Evolutionary conservation across 768 basidiomycete species (phyloP).

Genomic region (Suillus hirtellus): DNA sequence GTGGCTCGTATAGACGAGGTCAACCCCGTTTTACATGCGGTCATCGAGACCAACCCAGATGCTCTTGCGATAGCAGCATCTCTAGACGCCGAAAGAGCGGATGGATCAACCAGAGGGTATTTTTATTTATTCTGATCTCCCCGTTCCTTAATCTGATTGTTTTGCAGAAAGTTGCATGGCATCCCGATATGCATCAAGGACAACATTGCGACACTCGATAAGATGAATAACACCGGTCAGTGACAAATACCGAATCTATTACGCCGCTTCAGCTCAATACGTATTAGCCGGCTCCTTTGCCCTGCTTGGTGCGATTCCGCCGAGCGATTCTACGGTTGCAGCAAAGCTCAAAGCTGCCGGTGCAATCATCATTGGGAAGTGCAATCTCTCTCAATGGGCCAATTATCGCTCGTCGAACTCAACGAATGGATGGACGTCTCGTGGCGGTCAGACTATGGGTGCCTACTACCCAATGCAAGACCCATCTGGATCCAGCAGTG

Average conservation of each 20-base stretch:
- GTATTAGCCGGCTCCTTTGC: constrained; percentile 1
- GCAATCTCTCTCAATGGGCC: constrained; percentile 52
- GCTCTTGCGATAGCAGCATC: constrained; percentile 1
- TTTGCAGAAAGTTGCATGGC: not conserved
- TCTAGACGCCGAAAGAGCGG: constrained; percentile 2
- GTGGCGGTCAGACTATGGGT: constrained; percentile 46
- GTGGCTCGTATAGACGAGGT: constrained; percentile 6
- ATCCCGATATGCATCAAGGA: constrained; percentile 9
- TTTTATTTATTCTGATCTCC: too few relatives aligned
- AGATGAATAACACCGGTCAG: constrained; percentile 8
- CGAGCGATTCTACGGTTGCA: constrained; percentile 7
- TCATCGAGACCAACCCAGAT: constrained; percentile 3
- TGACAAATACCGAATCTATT: not conserved
- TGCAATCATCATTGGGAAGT: constrained; percentile 37
- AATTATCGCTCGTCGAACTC: constrained; percentile 40
- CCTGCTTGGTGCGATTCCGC: constrained; percentile 6
- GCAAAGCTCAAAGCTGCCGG: constrained; percentile 6
- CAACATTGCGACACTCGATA: constrained; percentile 2
- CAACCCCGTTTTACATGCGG: constrained; percentile 2
- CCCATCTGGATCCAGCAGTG: constrained; percentile 54
- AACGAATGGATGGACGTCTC: constrained; percentile 51
- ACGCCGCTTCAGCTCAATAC: not conserved
- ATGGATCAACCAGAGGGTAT: not conserved
- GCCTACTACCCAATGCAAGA: constrained; percentile 48
- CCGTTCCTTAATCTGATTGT: not conserved